These are phyloP conservation scores for Petunia secreta DNA, from an alignment of 257 asterid genomes.

Conservation along the genomic window DNA sequence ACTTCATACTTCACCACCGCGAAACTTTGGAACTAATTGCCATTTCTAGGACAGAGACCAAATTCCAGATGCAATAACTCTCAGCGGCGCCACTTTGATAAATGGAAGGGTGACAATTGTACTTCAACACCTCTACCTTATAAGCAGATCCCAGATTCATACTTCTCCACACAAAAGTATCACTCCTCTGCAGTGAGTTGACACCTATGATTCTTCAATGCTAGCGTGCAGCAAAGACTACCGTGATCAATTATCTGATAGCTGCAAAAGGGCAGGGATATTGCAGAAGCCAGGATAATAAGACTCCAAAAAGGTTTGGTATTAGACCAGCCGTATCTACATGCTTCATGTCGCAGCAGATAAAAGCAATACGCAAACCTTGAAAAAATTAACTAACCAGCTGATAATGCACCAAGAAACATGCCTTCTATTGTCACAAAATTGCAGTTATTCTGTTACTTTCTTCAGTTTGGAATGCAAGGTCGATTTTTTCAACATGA, in stretches of 20 bases:
- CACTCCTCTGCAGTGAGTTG: too few species aligned
- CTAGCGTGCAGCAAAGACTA: too few species aligned
- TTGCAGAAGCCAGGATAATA: not conserved
- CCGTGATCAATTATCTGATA: not conserved
- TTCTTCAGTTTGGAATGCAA: slow-evolving; percentile 31
- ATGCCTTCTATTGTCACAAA: not conserved
- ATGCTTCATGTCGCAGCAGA: not conserved
- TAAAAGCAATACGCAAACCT: not conserved
- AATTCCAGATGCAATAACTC: too few species aligned
- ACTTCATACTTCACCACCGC: too few species aligned
- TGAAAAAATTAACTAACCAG: not conserved
- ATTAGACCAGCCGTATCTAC: not conserved
- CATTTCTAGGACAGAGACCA: too few species aligned
- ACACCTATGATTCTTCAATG: too few species aligned
- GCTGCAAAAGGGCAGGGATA: not conserved
- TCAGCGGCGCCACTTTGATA: too few species aligned
- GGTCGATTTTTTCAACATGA: slow-evolving; percentile 58
- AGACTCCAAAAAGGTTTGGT: not conserved
- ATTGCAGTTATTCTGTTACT: not conserved
- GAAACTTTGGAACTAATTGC: too few species aligned
- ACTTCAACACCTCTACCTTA: too few species aligned
- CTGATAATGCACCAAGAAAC: not conserved
- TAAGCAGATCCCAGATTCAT: too few species aligned
- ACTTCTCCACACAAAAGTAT: too few species aligned
- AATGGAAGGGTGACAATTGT: too few species aligned